A percentile compares a stretch with the other conserved stretches of the same genome.
Evolutionary conservation across 2,329 filamentous ascomycete species (phyloP).

Genomic region (Albifimbria verrucaria): DNA sequence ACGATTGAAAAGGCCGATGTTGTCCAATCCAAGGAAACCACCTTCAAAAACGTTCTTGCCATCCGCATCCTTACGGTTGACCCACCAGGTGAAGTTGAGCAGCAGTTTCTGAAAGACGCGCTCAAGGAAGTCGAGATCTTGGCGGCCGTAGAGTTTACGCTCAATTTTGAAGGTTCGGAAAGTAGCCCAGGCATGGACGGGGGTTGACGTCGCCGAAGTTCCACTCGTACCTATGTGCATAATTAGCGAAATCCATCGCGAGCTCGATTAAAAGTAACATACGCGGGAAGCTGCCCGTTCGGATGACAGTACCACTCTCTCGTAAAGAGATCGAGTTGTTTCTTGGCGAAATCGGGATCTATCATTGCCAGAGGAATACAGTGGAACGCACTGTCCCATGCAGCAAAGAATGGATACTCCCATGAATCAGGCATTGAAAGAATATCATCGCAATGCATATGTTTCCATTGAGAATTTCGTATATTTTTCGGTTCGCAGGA

Average conservation of each 20-base stretch:
- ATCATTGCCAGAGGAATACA: conserved; percentile 96
- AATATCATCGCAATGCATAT: conserved; percentile 92
- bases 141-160: conserved; percentile 91
- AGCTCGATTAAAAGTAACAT: conserved; percentile 29
- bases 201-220: conserved; percentile 98
- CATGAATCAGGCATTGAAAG: conserved; percentile 97
- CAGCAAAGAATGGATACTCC: conserved; percentile 98
- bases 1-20: conserved; percentile 95
- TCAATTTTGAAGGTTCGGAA: conserved; percentile 98
- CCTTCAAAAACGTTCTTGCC: conserved; percentile 98
- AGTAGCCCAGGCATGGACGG: conserved; percentile 92
- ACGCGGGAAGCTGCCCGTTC: conserved; percentile 90
- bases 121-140: conserved; percentile 94
- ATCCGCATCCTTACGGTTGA: conserved; percentile 90
- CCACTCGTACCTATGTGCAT: conserved; percentile 69
- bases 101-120: conserved; percentile 94
- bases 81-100: conserved; percentile 99
- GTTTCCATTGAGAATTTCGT: conserved; percentile 87
- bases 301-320: conserved; percentile 99
- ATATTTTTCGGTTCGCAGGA: conserved; percentile 75
- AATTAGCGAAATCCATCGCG: conserved; percentile 8
- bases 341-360: conserved; percentile 96
- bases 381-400: conserved; percentile 96
- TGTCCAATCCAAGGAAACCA: conserved; percentile 92
- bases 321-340: conserved; percentile 93